Base-by-base conservation (phyloP, 495 filamentous ascomycete species). In the Penicillium argentinense region DNA sequence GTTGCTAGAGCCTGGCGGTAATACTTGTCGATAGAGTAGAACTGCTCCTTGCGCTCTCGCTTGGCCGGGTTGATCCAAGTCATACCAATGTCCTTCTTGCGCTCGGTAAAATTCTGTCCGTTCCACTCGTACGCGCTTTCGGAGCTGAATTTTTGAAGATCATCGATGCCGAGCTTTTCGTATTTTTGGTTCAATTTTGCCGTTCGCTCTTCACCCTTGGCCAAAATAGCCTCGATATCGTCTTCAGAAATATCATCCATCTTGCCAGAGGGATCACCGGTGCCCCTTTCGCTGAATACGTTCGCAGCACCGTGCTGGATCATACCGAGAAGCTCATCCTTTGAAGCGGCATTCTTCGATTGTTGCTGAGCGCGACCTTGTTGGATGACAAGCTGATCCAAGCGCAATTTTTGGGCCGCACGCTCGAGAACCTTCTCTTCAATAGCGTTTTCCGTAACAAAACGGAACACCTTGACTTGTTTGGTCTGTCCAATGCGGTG, bases 61-160 rank as follows among this genome's bases (percentile, higher is more conserved):
- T 97, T 99, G 14, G 93, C 84, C 2, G 95, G 95, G 59, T 99
- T 96, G 73, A 99, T 99, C 95, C 95, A 99, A 61, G 76, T 95
- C 23, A 96, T 78, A 27, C 90, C 90, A 49, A 99, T 88, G 32
- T 96, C 92, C 60, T 96, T 97, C 73, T 95, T 96, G 42, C 84
- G 81, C 33, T 80, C 75, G 5, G 89, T 88, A 57, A 97, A 99
- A 56, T 91, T 88, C 63, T 97, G 84, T 21, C 95, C 95, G 52
- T 99, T 97, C 95, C 95, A 99, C 61, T 97, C 92, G 49, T 99
- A 99, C 0, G 91, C 87, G 32, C 89, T 95, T 54, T 99, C 95
- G 0, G 91, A 95, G 3, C 85, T 91, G 69, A 99, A 97, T 63
- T 97, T 99, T 58, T 97, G 95, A 13, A 99, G 69, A 51, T 99